These are phyloP conservation scores for Microdochium bolleyi DNA, from an alignment of 2,329 filamentous ascomycete genomes.

Conservation along the genomic window DNA sequence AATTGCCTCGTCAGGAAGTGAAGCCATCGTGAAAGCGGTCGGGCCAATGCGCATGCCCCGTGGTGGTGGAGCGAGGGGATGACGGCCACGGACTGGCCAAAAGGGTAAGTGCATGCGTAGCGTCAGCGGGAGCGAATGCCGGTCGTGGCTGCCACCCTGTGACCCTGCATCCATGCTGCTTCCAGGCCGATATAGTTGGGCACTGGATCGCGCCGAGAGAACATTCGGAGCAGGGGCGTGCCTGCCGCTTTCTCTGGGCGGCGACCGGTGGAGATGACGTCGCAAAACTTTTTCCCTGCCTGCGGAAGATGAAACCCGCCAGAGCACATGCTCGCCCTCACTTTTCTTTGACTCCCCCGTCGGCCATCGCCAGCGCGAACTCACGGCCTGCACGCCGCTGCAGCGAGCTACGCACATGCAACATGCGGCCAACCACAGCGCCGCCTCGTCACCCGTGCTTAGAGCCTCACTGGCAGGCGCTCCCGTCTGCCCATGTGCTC, in stretches of 20 bases:
- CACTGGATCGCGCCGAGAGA: not conserved
- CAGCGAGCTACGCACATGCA: too few species aligned
- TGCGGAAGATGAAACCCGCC: not conserved
- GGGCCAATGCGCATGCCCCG: not conserved
- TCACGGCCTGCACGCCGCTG: too few species aligned
- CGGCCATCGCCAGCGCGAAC: too few species aligned
- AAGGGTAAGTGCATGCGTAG: not conserved
- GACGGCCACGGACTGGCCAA: not conserved
- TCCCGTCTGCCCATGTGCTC: too few species aligned
- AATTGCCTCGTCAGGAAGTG: not conserved
- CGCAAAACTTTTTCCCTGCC: not conserved
- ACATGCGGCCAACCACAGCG: too few species aligned
- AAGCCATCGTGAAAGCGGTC: not conserved
- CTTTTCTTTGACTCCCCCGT: not conserved
- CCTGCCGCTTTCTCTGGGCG: not conserved
- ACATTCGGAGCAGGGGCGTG: not conserved
- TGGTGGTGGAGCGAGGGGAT: not conserved
- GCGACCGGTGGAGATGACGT: not conserved
- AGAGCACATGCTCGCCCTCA: not conserved
- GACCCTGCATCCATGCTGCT: not conserved
- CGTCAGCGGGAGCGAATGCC: not conserved
- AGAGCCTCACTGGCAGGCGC: too few species aligned
- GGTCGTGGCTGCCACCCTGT: not conserved
- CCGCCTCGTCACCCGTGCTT: too few species aligned
- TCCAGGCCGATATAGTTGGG: too few species aligned